These are phyloP conservation scores for Dendryphion nanum DNA, from an alignment of 2,329 filamentous ascomycete species.

Conservation along the genomic window DNA sequence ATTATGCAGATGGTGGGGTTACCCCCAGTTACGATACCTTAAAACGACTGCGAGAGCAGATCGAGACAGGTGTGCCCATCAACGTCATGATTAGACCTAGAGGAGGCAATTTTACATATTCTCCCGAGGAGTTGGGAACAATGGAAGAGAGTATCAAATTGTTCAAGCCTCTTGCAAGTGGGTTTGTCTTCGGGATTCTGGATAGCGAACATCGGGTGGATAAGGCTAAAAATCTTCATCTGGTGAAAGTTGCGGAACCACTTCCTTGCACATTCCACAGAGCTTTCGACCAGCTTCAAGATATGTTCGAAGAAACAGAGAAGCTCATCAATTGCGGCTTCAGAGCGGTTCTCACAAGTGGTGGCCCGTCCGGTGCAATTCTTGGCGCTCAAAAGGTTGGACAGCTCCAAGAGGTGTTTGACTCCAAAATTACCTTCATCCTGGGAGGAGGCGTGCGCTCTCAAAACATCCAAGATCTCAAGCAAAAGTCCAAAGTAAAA, in stretches of 20 bases:
- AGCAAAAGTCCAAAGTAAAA: slow-evolving; percentile 20
- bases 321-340: slow-evolving; percentile 48
- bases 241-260: slow-evolving; percentile 44
- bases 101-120: slow-evolving; percentile 47
- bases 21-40: slow-evolving; percentile 38
- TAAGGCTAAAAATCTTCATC: slow-evolving; percentile 36
- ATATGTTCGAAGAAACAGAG: slow-evolving; percentile 31
- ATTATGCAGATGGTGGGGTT: slow-evolving; percentile 42
- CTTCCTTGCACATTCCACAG: slow-evolving; percentile 56
- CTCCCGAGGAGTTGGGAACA: slow-evolving; percentile 36
- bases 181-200: slow-evolving; percentile 55
- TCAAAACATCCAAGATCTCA: slow-evolving; percentile 41
- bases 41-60: slow-evolving; percentile 4
- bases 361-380: slow-evolving; percentile 36
- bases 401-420: slow-evolving; percentile 27
- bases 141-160: slow-evolving; percentile 45
- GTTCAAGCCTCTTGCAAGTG: slow-evolving; percentile 42
- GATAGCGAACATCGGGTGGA: slow-evolving; percentile 38
- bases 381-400: slow-evolving; percentile 35
- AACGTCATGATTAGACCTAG: slow-evolving; percentile 56
- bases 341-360: slow-evolving; percentile 49
- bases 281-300: slow-evolving; percentile 48
- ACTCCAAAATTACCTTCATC: slow-evolving; percentile 44
- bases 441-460: slow-evolving; percentile 52
- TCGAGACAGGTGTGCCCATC: slow-evolving; percentile 42